Evolutionary conservation across 169 alveolate genomes (phyloP), one percentile per base, ranked within the genome.

Genomic region (Amoebophrya sp.): DNA sequence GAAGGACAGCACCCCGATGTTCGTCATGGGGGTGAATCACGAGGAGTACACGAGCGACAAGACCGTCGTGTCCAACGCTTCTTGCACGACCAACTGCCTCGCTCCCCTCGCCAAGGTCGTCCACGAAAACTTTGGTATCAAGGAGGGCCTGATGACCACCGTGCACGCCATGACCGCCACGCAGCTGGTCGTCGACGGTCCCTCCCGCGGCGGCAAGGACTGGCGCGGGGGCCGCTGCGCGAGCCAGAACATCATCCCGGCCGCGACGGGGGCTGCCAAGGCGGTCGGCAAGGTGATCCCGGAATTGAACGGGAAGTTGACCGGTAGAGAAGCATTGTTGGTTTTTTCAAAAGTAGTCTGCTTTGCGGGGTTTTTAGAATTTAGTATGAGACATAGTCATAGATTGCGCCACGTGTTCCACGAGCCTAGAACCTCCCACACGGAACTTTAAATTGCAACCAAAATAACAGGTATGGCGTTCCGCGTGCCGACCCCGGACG

Each of bases 221-320:
- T 99, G 99, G 99, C 97, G 99, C 94, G 99, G 99, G 53, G 99
- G 99, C 55, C 96, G 99, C 92, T 98, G 99, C 92, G 99, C 99
- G 23, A 53, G 93, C 38, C 96, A 95, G 92, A 99, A 99, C 96
- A 97, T 99, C 93, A 98, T 99, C 94, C 99, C 99, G 40, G 97
- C 99, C 14, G 93, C 99, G 93, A 99, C 99, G 77, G 99, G 99
- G 39, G 99, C 99, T 91, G 99, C 99, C 54, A 99, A 99, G 96
- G 99, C 99, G 35, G 99, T 99, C 53, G 99, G 99, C 77, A 98
- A 98, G 95, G 99, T 99, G 88, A 96, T 99, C 92, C 99, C 99
- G 40, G 98, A 96, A 66, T 94, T 98, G 77, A 98, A 98, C 96
- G 99, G 99, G 91, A 99, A 99, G 95, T 96, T 99, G 83, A 99